Evolutionary conservation across 306 rosid species (phyloP).

Genomic region (Begonia loranthoides): DNA sequence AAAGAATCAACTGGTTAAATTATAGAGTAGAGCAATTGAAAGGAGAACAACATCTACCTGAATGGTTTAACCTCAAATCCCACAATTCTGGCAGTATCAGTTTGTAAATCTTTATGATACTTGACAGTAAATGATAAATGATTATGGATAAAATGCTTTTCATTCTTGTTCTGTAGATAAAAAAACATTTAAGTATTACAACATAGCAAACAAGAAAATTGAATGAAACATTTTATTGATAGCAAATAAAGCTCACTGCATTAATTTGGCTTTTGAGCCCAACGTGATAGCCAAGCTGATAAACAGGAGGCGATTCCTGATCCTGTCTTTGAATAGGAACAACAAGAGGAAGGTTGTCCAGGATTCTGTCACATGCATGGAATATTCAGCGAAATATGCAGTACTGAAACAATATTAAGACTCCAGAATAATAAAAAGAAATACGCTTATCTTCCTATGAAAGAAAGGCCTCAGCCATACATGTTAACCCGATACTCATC

Average conservation of each 20-base stretch:
- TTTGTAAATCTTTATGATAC: constrained; percentile 58
- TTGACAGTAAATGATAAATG: constrained; percentile 87
- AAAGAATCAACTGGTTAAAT: constrained; percentile 1
- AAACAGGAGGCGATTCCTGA: constrained; percentile 49
- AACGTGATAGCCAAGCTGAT: constrained; percentile 79
- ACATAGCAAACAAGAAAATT: constrained; percentile 6
- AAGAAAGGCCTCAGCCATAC: constrained; percentile 16
- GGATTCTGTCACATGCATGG: constrained; percentile 51
- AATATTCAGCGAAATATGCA: constrained; percentile 12
- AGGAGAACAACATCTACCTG: constrained; percentile 26
- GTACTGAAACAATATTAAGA: no score
- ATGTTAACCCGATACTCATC: constrained; percentile 97
- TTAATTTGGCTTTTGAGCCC: constrained; percentile 78
- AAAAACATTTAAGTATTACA: constrained; percentile 6
- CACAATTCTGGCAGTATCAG: constrained; percentile 83
- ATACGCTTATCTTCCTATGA: no score
- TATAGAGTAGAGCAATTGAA: not conserved
- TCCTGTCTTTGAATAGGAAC: constrained; percentile 59
- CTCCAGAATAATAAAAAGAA: not conserved
- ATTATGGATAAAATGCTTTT: constrained; percentile 68
- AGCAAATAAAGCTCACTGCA: constrained; percentile 38
- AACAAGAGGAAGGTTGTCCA: constrained; percentile 90
- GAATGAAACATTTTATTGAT: constrained; percentile 11
- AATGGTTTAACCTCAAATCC: constrained; percentile 93
- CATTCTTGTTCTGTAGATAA: constrained; percentile 64